These are phyloP conservation scores for Vaccinium macrocarpon DNA, from an alignment of 148 eudicot genomes.

Conservation along the genomic window DNA sequence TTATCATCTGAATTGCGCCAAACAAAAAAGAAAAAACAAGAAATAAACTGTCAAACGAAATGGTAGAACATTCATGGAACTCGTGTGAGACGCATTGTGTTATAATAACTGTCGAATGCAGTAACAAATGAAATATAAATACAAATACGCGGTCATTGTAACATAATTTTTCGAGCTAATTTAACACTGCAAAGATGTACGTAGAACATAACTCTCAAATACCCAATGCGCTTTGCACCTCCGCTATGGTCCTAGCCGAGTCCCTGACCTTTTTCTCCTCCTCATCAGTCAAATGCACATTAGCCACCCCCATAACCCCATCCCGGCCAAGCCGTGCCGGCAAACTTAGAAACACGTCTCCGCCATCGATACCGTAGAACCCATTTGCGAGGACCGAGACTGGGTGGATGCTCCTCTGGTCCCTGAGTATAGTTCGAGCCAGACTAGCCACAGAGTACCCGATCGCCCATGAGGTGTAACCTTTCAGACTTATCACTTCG, in stretches of 20 bases:
- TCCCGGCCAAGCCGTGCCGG: slow-evolving; percentile 86
- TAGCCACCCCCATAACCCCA: slow-evolving; percentile 72
- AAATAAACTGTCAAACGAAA: too few relatives aligned
- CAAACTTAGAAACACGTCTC: slow-evolving; percentile 76
- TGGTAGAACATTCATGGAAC: too few relatives aligned
- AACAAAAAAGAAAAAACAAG: too few relatives aligned
- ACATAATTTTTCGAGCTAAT: not conserved
- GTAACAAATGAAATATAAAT: too few relatives aligned
- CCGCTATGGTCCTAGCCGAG: slow-evolving; percentile 69
- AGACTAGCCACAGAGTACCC: slow-evolving; percentile 89
- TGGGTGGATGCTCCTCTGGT: slow-evolving; percentile 84
- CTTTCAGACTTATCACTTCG: slow-evolving; percentile 86
- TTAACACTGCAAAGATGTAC: not conserved
- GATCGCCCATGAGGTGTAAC: slow-evolving; percentile 97
- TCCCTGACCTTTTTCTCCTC: slow-evolving; percentile 52
- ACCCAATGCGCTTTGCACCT: slow-evolving; percentile 67
- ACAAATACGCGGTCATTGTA: not conserved
- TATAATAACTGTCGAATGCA: too few relatives aligned
- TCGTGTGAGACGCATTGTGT: too few relatives aligned
- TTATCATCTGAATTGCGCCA: too few relatives aligned
- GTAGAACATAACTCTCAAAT: slow-evolving; percentile 27
- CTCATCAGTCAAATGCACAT: slow-evolving; percentile 72
- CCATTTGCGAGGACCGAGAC: slow-evolving; percentile 78
- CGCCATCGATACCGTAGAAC: slow-evolving; percentile 66
- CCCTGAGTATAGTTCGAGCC: slow-evolving; percentile 66